Evolutionary conservation across 2,329 filamentous ascomycete genomes (phyloP).

Genomic region (Talaromyces sp.): DNA sequence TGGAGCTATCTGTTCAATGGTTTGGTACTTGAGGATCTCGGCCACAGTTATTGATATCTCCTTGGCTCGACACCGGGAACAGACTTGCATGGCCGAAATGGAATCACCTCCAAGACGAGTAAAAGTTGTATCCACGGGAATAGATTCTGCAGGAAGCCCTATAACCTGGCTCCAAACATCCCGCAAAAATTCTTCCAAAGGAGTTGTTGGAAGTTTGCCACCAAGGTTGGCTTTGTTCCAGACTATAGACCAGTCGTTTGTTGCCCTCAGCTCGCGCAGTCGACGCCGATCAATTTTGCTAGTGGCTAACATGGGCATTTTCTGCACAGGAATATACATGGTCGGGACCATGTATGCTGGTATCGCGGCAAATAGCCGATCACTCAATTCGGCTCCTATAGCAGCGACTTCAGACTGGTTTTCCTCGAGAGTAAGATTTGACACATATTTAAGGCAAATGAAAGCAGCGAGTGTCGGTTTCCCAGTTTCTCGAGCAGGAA

Average conservation of each 20-base stretch:
- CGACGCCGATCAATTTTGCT: constrained; percentile 5
- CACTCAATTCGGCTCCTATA: neutral
- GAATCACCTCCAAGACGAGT: constrained; percentile 1
- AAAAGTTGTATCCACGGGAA: neutral
- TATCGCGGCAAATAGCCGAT: neutral
- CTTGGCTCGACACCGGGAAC: neutral
- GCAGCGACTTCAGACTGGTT: neutral
- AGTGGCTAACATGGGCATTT: neutral
- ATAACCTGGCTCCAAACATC: neutral
- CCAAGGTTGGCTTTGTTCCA: neutral
- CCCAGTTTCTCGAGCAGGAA: neutral
- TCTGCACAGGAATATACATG: constrained; percentile 8
- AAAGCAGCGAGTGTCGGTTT: neutral
- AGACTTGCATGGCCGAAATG: constrained; percentile 1
- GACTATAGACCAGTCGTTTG: constrained; percentile 3
- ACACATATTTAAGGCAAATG: neutral
- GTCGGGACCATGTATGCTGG: constrained; percentile 20
- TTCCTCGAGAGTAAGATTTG: neutral
- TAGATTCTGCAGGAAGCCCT: neutral
- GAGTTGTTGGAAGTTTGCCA: neutral
- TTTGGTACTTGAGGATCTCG: neutral
- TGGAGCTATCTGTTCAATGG: neutral
- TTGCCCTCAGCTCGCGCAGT: neutral
- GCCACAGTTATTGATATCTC: neutral
- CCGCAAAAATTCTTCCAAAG: neutral